Evolutionary conservation across 1,139 yeast genomes (phyloP), one percentile per base, ranked within the genome.

Genomic region (Hansenula lynferdii): DNA sequence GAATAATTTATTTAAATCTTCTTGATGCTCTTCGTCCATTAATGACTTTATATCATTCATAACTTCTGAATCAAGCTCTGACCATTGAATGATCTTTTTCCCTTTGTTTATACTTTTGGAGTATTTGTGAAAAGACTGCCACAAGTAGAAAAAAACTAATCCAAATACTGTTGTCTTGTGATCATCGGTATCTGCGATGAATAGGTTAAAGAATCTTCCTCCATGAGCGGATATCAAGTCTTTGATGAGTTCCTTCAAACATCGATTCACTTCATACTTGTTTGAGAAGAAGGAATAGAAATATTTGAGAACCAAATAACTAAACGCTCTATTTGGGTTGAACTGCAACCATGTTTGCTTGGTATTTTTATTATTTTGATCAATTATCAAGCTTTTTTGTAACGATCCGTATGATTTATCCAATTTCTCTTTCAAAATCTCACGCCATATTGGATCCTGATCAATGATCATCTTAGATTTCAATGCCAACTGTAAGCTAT

Each of bases 221-320:
- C 25, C 24, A 26, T 38, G 27, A 3, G 31, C 12, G 12, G 14
- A 10, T 5, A 23, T 15, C 3, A 34, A 8, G 10, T 6, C 7
- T 19, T 21, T 29, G 1, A 34, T 9, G 1, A 27, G 12, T n/a
- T 11, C 5, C 9, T 34, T 15, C 6, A 37, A 28, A 4, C 12
- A 8, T 11, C 14, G 7, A 19, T 38, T 38, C 3, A 30, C 22
- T 6, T 30, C 18, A 9, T 28, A 8, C 11, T 11, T 11, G 20
- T 34, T 38, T 5, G 10, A 18, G 32, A 38, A 38, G 8, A 38
- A n/a, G n/a, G n/a, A n/a, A n/a, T n/a, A n/a, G n/a, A n/a, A 32
- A 6, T 16, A 11, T 6, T 24, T 34, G n/a, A n/a, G n/a, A n/a
- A n/a, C n/a, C n/a, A n/a, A n/a, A n/a, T n/a, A n/a, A n/a, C n/a